Base-by-base conservation (phyloP, 2,329 filamentous ascomycete species). In the Chrysosphaeria jannelii region DNA sequence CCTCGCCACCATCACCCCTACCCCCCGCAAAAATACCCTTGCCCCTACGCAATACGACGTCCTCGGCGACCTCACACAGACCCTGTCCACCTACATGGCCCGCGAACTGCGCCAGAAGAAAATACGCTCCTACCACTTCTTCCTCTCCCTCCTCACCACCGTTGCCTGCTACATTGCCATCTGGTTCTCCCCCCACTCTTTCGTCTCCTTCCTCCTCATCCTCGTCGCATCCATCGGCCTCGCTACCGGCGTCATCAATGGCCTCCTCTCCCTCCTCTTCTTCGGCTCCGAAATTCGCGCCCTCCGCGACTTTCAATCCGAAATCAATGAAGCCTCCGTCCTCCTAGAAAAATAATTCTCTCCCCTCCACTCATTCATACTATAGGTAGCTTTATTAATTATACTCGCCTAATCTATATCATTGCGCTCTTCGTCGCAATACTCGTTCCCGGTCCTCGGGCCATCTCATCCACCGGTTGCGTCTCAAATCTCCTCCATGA, bases 261-360 rank as follows among this genome's bases (percentile, higher is more conserved):
- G 81, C 0, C 44, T 93, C 19, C 72, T 93, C 39, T 71, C 78
- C 0, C 56, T 85, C 1, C 43, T 93, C 23, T 97, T 97, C 40
- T 68, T 90, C 28, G 66, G 69, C 8, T 65, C 64, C 29, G 85
- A 97, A 46, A 45, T 91, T 28, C 57, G 76, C 28, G 67, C 70
- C 4, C 47, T 97, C 25, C 67, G 63, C 35, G 85, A 97, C 47
- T 93, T 93, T 45, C 64, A 85, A 39, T 91, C 76, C 71, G 85
- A 97, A 43, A 66, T 93, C 13, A 49, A 48, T 23, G 79, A 71
- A 38, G 67, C 68, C n/a, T n/a, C n/a, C n/a, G n/a, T n/a, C n/a
- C n/a, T n/a, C n/a, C n/a, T n/a, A n/a, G n/a, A n/a, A n/a, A n/a
- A n/a, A n/a, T n/a, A n/a, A n/a, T n/a, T n/a, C n/a, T n/a, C n/a